Conservation (phyloP, 257 asterid genomes). For the Scutellaria baicalensis region DNA sequence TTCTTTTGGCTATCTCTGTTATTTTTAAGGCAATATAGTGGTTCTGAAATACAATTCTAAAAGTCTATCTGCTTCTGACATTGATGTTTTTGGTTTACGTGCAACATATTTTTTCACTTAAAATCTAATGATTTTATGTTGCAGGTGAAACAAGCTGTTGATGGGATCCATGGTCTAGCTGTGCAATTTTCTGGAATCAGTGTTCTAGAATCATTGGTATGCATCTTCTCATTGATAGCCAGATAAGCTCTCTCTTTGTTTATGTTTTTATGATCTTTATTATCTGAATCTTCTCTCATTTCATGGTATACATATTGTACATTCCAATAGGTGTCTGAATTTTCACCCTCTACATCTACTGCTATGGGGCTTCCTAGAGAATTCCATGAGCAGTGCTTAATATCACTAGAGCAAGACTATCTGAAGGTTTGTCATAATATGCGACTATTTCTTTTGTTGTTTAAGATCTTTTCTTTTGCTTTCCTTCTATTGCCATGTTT, state of each 20-base stretch:
- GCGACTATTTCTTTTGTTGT: slow-evolving; percentile 10
- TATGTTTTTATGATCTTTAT: slow-evolving; percentile 1
- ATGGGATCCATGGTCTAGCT: slow-evolving; percentile 64
- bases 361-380: slow-evolving; percentile 97
- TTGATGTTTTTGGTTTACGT: slow-evolving; percentile 4
- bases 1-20: neutral
- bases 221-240: slow-evolving; percentile 11
- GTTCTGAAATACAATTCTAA: neutral
- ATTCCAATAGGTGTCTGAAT: slow-evolving; percentile 73
- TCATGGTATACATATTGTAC: neutral
- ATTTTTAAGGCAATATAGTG: neutral
- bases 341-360: slow-evolving; percentile 80
- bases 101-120: neutral
- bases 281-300: neutral
- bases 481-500: slow-evolving; percentile 9
- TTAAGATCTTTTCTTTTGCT: slow-evolving; percentile 14
- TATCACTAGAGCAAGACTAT: slow-evolving; percentile 72
- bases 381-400: slow-evolving; percentile 79
- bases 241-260: slow-evolving; percentile 7
- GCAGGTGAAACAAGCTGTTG: slow-evolving; percentile 79
- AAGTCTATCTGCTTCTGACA: slow-evolving; percentile 8
- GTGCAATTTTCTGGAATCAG: slow-evolving; percentile 70
- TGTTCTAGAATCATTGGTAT: slow-evolving; percentile 82
- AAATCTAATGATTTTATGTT: slow-evolving; percentile 11
- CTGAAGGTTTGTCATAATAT: slow-evolving; percentile 57